Percentiles rank a stretch among this genome's conserved stretches.
These are phyloP conservation scores for Phoenix roebelenii DNA, from an alignment of 176 grass and related monocot species.

Conservation along the genomic window DNA sequence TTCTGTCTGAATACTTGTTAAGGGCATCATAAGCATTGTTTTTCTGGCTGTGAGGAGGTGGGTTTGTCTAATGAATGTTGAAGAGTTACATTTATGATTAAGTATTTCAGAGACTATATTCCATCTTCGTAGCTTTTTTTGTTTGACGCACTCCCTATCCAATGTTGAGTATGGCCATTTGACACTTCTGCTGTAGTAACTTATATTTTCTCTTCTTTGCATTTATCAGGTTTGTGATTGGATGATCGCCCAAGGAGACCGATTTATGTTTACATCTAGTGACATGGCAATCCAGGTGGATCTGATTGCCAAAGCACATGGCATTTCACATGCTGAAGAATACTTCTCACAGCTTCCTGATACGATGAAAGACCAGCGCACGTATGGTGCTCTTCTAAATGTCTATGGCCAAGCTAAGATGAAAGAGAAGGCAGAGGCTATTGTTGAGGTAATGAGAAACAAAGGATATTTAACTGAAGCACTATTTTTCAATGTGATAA, in stretches of 20 bases:
- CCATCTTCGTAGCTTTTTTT: too few species aligned
- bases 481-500: conserved; percentile 76
- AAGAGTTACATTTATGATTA: too few species aligned
- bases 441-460: conserved; percentile 53
- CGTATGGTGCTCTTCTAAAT: conserved; percentile 78
- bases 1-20: too few species aligned
- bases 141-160: too few species aligned
- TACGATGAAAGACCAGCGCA: conserved; percentile 60
- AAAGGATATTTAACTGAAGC: conserved; percentile 57
- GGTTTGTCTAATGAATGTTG: too few species aligned
- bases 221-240: conserved; percentile 62
- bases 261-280: conserved; percentile 48
- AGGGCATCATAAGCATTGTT: not conserved
- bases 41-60: too few species aligned
- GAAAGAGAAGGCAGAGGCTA: conserved; percentile 63
- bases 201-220: not conserved
- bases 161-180: not conserved
- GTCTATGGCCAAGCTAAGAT: conserved; percentile 64
- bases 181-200: not conserved
- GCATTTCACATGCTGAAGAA: conserved; percentile 56
- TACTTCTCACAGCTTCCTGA: conserved; percentile 61
- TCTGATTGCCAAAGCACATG: conserved; percentile 60
- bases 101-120: too few species aligned
- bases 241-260: conserved; percentile 50
- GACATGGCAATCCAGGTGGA: conserved; percentile 87